Base-by-base conservation (phyloP, 148 eudicot species). In the Pharnaceum exiguum region DNA sequence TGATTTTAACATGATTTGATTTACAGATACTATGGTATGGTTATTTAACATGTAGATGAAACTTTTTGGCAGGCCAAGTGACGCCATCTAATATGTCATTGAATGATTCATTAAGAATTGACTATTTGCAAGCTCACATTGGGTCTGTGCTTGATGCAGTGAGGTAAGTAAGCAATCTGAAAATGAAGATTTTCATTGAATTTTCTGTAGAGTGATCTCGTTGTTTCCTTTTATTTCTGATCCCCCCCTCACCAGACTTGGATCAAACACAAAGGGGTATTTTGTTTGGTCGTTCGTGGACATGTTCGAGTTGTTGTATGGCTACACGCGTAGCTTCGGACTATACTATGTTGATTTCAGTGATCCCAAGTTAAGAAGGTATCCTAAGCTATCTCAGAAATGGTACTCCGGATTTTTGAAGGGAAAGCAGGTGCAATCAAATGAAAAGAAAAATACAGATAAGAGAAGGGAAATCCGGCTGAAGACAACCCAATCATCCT, bases 401-500 rank as follows among this genome's bases (percentile, higher is more conserved):
- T 87, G 95, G 88, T 87, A 87, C 64, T 57, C 90, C 7, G 50
- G 35, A 26, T 87, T 87, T 57, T 58, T 87, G 63, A 77, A 77
- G 71, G 75, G 72, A 4, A 36, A 40, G 22, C 61, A 48, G 46
- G 11, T 28, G 13, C 12, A 49, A 47, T 2, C 3, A 7, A 5
- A 62, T 44, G 10, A 56, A 56, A 5, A 3, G 21, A 21, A 50
- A 21, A 9, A 37, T 33, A 56, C 60, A n/a, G n/a, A n/a, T n/a
- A n/a, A n/a, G n/a, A n/a, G n/a, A n/a, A n/a, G n/a, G n/a, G n/a
- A n/a, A n/a, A n/a, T n/a, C n/a, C n/a, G n/a, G n/a, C n/a, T n/a
- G n/a, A n/a, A n/a, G n/a, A n/a, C n/a, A n/a, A n/a, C n/a, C n/a
- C n/a, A n/a, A n/a, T n/a, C n/a, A n/a, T n/a, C n/a, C n/a, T n/a